Evolutionary conservation across 1,284 basidiomycete genomes (phyloP), one percentile per base, ranked within the genome.

Genomic region (Amylostereum areolatum): DNA sequence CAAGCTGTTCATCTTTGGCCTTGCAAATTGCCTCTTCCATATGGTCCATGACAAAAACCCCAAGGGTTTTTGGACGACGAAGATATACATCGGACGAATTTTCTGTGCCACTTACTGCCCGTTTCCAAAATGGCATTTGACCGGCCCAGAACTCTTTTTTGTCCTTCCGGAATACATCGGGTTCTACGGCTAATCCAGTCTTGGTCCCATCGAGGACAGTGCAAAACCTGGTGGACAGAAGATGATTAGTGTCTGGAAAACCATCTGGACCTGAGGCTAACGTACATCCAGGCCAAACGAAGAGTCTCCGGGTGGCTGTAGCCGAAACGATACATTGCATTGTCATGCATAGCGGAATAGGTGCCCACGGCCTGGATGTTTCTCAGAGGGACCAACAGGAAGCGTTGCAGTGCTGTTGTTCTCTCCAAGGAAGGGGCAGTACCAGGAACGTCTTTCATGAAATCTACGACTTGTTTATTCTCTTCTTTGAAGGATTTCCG

Each of bases 241-340:
- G 27, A 12, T 30, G 30, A 48, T 9, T 34, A 7, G 18, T 46
- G 43, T 49, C 27, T 28, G 30, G 33, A 47, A 25, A 45, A 37
- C 6, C 41, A 43, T 5, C n/a, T 28, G 28, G 18, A n/a, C 18
- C 27, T 28, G 32, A 9, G 31, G 11, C 11, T 7, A 8, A 67
- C 77, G 55, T 52, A 83, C 82, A 81, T 80, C 54, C 82, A 78
- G 0, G 79, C 82, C 3, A 85, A 66, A 3, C 72, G 67, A 7
- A 76, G 69, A 0, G 82, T 81, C 10, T 74, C 65, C 0, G 57
- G 54, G 55, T 80, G 66, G 0, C 33, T 36, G 52, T 83, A 83
- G 0, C 83, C 83, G 1, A 68, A 51, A 1, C 55, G 60, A 52
- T 82, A 83, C 5, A 73, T 70, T 1, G 77, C 67, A 41, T 71